Evolutionary conservation across 2,329 filamentous ascomycete species (phyloP).

Genomic region (Stylonectria norvegica): DNA sequence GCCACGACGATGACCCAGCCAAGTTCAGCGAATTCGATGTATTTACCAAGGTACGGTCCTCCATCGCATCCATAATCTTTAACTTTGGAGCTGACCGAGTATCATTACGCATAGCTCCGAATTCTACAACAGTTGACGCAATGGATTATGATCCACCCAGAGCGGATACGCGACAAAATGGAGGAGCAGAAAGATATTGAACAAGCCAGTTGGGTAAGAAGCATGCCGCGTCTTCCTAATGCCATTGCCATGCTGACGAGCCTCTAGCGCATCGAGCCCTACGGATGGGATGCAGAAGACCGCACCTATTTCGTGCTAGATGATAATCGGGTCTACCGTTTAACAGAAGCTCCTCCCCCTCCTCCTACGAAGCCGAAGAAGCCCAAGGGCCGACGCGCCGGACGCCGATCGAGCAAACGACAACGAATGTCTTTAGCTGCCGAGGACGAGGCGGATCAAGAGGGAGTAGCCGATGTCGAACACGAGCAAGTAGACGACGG

Average conservation of each 20-base stretch:
- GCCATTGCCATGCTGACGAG: no score
- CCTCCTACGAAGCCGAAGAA: constrained; percentile 65
- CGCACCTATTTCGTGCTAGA: constrained; percentile 87
- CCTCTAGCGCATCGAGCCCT: constrained; percentile 70
- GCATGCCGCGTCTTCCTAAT: no score
- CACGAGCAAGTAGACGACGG: constrained; percentile 52
- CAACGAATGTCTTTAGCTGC: constrained; percentile 51
- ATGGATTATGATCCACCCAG: constrained; percentile 84
- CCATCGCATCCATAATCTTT: not conserved
- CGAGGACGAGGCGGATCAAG: constrained; percentile 32
- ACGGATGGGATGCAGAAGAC: constrained; percentile 85
- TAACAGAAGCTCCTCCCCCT: constrained; percentile 68
- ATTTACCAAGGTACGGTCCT: constrained; percentile 63
- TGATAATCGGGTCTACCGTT: constrained; percentile 87
- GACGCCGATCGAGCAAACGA: constrained; percentile 67
- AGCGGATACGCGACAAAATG: constrained; percentile 83
- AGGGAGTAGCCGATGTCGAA: constrained; percentile 28
- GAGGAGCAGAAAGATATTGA: constrained; percentile 76
- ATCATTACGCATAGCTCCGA: constrained; percentile 49
- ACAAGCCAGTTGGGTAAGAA: constrained; percentile 79
- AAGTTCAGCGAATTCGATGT: constrained; percentile 80
- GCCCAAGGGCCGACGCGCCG: constrained; percentile 47
- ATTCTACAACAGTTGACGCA: constrained; percentile 85
- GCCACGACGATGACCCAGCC: constrained; percentile 66
- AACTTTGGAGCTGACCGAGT: no score